Evolutionary conservation across 495 filamentous ascomycete species (phyloP), one percentile per base, ranked within the genome.

Genomic region (Penicillium tannophilum): DNA sequence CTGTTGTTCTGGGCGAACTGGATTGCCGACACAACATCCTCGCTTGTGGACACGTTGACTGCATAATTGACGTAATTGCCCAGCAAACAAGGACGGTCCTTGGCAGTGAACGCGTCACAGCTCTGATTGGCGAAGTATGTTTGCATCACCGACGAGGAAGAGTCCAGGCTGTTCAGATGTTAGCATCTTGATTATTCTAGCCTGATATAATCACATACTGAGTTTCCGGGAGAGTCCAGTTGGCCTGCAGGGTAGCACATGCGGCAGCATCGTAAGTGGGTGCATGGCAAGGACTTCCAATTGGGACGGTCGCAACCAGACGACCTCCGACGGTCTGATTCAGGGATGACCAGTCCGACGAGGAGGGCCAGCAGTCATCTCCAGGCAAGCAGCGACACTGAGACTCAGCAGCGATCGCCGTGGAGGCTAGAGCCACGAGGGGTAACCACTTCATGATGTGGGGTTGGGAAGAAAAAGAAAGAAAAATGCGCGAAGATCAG

Each of bases 11-110:
- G 67, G 9, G 86, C 85, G 56, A 83, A 88, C 41, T 79, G 73
- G 39, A 87, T 63, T 11, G 71, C 70, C 6, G 64, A 64, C 24
- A 67, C 43, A 17, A 79, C 67, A 43, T 81, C 70, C 5, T 59
- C 60, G 50, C 55, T 63, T 2, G 70, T 72, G 0, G 72, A 69
- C 30, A 78, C 78, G 53, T 79, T 75, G 50, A 81, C 71, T 0
- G 77, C 61, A 46, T 89, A 90, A 20, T 68, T 68, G 7, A 80
- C 77, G 64, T 84, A 87, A 68, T 83, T 85, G 2, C 87, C 87
- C 1, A 86, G 71, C 1, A 65, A 67, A 65, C 88, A 91, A 0
- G 80, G 67, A 19, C 64, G 70, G 23, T 55, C 59, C 17, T 73
- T 67, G 23, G 79, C 58, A 1, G 72, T 67, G 31, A 84, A 86